These are phyloP conservation scores for Melampsora americana DNA, from an alignment of 1,284 basidiomycete species.

Conservation along the genomic window DNA sequence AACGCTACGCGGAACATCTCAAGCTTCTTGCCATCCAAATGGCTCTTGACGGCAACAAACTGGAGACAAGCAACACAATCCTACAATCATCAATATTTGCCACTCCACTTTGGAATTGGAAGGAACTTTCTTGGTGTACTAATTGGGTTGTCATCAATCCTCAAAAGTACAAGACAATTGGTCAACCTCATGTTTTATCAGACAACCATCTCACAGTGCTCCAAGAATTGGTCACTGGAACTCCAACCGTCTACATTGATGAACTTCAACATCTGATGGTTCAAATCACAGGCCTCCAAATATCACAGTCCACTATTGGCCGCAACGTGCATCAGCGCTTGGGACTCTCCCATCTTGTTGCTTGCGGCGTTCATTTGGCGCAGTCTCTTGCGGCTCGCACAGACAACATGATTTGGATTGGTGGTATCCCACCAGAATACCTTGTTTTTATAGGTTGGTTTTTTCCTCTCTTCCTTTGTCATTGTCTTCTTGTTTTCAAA, in stretches of 20 bases:
- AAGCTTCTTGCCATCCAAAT: no score
- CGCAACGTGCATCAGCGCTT: no score
- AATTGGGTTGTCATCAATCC: conserved; percentile 3
- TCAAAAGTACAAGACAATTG: conserved; percentile 3
- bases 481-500: background rate
- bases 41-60: no score
- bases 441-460: conserved; percentile 13
- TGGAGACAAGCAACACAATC: no score
- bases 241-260: conserved; percentile 9
- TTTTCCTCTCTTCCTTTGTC: background rate
- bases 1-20: no score
- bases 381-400: no score
- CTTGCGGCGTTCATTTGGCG: no score
- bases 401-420: background rate
- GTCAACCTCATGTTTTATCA: background rate
- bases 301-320: no score
- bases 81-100: no score
- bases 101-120: background rate
- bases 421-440: background rate
- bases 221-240: background rate
- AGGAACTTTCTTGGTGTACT: background rate
- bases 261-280: background rate
- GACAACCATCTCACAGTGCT: background rate
- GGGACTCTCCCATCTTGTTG: no score
- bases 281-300: no score